phyloP scores from a whole-genome alignment of 2,329 filamentous ascomycete genomes.

The Alternaria postmessia region DNA sequence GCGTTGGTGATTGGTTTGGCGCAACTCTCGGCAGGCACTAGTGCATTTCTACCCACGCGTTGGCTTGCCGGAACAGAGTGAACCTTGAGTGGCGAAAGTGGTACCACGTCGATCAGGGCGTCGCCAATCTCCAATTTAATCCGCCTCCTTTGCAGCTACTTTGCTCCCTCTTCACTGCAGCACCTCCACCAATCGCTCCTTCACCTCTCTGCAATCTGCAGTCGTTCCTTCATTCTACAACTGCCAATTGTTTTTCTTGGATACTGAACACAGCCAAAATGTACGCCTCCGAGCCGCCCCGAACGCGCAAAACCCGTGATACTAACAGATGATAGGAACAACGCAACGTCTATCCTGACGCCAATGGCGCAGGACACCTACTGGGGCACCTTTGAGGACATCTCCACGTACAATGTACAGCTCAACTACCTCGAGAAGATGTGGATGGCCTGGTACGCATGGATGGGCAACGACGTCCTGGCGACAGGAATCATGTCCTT shows the following conservation, averaged over 20 bases:
- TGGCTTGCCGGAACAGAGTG: constrained; percentile 26
- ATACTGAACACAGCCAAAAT: constrained; percentile 31
- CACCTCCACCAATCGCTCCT: constrained; percentile 20
- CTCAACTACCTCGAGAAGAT: constrained; percentile 87
- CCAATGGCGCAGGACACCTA: constrained; percentile 63
- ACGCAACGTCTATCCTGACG: constrained; percentile 46
- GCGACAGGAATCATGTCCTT: constrained; percentile 99
- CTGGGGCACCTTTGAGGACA: constrained; percentile 71
- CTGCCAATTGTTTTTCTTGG: constrained; percentile 14
- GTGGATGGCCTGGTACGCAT: constrained; percentile 96
- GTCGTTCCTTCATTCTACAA: constrained; percentile 20
- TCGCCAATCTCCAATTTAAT: constrained; percentile 40
- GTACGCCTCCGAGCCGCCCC: constrained; percentile 26
- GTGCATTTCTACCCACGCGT: constrained; percentile 12
- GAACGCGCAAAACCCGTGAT: constrained; percentile 15
- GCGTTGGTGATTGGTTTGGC: constrained; percentile 21
- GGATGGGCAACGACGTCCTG: constrained; percentile 96
- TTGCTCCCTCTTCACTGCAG: constrained; percentile 28
- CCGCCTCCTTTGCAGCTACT: constrained; percentile 35
- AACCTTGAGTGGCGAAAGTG: constrained; percentile 40
- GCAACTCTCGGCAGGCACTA: constrained; percentile 26
- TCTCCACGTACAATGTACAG: constrained; percentile 78
- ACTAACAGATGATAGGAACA: constrained; percentile 47
- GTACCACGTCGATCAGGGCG: constrained; percentile 35
- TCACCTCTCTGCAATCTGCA: constrained; percentile 22